Conservation (phyloP, 371 early-diverging fungal genomes). For the Zychaea mexicana region DNA sequence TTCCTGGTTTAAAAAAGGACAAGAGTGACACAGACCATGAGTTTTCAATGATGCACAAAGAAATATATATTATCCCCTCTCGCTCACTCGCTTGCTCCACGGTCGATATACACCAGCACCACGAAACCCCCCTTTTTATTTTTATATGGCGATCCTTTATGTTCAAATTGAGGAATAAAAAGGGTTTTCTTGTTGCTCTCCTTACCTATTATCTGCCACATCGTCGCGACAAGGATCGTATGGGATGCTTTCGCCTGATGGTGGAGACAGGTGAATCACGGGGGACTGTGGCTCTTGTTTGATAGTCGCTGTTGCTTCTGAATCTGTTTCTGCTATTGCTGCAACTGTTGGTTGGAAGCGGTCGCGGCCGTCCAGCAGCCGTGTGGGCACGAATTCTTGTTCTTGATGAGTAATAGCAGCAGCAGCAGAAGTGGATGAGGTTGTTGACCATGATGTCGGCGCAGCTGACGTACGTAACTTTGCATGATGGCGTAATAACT, state of each 20-base stretch:
- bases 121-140: background rate
- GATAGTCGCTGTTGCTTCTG: background rate
- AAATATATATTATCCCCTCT: background rate
- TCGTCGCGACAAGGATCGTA: conserved; percentile 24
- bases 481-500: background rate
- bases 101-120: no score
- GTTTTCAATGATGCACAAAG: conserved; percentile 11
- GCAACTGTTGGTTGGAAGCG: background rate
- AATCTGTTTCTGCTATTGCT: background rate
- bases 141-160: background rate
- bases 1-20: conserved; percentile 9
- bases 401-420: background rate
- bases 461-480: background rate
- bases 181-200: background rate
- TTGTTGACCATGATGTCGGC: background rate
- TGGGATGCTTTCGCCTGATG: conserved; percentile 4
- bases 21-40: conserved; percentile 17
- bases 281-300: conserved; percentile 1
- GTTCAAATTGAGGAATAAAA: background rate
- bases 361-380: conserved; percentile 12
- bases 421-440: background rate
- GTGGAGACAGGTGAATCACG: conserved; percentile 18
- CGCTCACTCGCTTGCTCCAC: background rate
- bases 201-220: conserved; percentile 18
- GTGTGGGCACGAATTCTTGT: conserved; percentile 18